These are phyloP conservation scores for Sporothrix globosa DNA, from an alignment of 2,329 filamentous ascomycete species.

Conservation along the genomic window DNA sequence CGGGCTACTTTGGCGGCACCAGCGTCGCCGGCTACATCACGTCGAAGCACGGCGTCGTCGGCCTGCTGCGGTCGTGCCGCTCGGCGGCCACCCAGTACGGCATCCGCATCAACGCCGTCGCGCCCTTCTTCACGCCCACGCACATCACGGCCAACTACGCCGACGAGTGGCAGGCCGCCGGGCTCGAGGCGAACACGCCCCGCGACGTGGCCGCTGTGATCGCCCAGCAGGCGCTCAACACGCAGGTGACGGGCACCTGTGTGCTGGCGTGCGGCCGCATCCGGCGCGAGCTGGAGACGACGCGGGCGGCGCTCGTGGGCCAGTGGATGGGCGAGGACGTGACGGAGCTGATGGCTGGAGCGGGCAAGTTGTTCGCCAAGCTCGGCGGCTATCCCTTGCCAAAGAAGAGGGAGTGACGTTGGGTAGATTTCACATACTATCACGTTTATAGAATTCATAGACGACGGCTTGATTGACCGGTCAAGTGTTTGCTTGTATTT, in stretches of 20 bases:
- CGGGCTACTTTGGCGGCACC: conserved; percentile 39
- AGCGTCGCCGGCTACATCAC: conserved; percentile 38
- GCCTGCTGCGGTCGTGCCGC: conserved; percentile 32
- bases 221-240: conserved; percentile 43
- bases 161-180: conserved; percentile 43
- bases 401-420: conserved; percentile 6
- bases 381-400: conserved; percentile 45
- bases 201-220: conserved; percentile 47
- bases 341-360: conserved; percentile 41
- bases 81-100: conserved; percentile 40
- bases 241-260: conserved; percentile 40
- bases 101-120: conserved; percentile 49
- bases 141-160: conserved; percentile 48
- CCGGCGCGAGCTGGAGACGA: conserved; percentile 42
- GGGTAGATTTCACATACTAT: background rate
- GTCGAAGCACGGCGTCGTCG: conserved; percentile 37
- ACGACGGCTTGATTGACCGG: background rate
- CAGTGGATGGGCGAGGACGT: conserved; percentile 45
- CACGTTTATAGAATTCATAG: background rate
- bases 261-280: conserved; percentile 40
- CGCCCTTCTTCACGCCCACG: conserved; percentile 51
- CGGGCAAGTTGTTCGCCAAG: conserved; percentile 43
- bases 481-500: conserved; percentile 20
- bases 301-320: conserved; percentile 38
- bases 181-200: conserved; percentile 47